These are phyloP conservation scores for Echites panduratus DNA, from an alignment of 257 asterid genomes.

Conservation along the genomic window DNA sequence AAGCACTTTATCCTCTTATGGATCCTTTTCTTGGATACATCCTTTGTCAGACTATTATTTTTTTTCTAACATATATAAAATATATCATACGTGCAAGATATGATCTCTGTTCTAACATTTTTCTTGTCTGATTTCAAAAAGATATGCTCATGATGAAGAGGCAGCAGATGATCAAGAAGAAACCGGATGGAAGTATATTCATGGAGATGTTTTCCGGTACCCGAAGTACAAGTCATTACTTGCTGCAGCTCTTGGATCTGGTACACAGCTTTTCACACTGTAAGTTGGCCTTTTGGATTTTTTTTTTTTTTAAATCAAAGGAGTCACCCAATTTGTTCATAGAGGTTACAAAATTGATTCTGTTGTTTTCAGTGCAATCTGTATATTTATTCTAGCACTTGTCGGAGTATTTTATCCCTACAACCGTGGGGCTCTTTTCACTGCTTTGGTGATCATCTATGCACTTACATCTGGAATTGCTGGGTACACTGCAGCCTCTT, in stretches of 20 bases:
- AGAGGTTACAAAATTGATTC: neutral
- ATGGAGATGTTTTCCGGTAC: constrained; percentile 39
- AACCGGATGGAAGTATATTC: constrained; percentile 40
- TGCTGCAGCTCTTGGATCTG: constrained; percentile 36
- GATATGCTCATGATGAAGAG: constrained; percentile 41
- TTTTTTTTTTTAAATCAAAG: neutral
- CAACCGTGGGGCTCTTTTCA: constrained; percentile 40
- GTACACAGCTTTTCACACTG: constrained; percentile 35
- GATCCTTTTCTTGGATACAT: neutral
- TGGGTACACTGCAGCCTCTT: constrained; percentile 35
- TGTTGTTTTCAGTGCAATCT: constrained; percentile 25
- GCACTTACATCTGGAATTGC: constrained; percentile 39
- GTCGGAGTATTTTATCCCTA: constrained; percentile 45
- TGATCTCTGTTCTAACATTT: neutral
- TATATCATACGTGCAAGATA: neutral
- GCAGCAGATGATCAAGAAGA: constrained; percentile 40
- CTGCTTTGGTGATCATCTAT: constrained; percentile 38
- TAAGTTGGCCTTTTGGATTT: constrained; percentile 11
- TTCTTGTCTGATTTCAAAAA: constrained; percentile 7
- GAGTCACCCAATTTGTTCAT: neutral
- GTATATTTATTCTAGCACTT: constrained; percentile 34
- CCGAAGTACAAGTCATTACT: constrained; percentile 32
- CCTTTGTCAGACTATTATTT: neutral
- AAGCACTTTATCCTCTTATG: constrained; percentile 7
- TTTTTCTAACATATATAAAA: neutral